phyloP scores from a whole-genome alignment of 495 filamentous ascomycete species.

The Oidiodendron maius region DNA sequence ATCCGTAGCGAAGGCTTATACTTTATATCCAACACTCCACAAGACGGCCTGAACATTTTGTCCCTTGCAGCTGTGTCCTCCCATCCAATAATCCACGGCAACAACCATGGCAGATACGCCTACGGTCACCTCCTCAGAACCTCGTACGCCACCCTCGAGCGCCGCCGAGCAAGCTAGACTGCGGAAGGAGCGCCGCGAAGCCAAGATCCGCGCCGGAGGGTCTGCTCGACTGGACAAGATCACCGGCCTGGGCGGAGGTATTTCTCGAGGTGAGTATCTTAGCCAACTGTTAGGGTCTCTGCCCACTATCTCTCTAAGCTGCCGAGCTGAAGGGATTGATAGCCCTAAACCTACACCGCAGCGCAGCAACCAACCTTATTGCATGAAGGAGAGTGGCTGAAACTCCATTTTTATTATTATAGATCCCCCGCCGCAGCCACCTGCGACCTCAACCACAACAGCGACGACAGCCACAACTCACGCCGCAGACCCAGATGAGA shows the following conservation, averaged over 20 bases:
- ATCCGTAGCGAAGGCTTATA: too few species aligned
- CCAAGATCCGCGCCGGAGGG: conserved; percentile 81
- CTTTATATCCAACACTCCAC: not conserved
- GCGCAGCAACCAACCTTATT: too few species aligned
- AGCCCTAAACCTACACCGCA: too few species aligned
- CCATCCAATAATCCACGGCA: not conserved
- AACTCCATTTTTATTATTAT: not conserved
- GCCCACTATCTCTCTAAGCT: too few species aligned
- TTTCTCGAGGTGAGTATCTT: conserved; percentile 46
- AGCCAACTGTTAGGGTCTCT: too few species aligned
- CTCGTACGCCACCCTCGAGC: conserved; percentile 41
- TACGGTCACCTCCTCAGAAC: conserved; percentile 8
- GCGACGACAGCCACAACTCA: not conserved
- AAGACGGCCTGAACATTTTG: not conserved
- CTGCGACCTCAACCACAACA: too few species aligned
- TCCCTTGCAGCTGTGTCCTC: not conserved
- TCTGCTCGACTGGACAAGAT: conserved; percentile 78
- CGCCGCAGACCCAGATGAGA: conserved; percentile 62
- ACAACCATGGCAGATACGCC: conserved; percentile 22
- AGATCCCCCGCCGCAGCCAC: conserved; percentile 20
- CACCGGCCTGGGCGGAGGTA: conserved; percentile 66
- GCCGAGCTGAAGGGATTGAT: too few species aligned
- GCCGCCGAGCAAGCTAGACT: conserved; percentile 72
- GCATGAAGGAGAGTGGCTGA: too few species aligned
- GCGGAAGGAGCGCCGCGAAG: conserved; percentile 84